Conservation (phyloP, 1,284 basidiomycete species). For the Heterobasidion occidentale region DNA sequence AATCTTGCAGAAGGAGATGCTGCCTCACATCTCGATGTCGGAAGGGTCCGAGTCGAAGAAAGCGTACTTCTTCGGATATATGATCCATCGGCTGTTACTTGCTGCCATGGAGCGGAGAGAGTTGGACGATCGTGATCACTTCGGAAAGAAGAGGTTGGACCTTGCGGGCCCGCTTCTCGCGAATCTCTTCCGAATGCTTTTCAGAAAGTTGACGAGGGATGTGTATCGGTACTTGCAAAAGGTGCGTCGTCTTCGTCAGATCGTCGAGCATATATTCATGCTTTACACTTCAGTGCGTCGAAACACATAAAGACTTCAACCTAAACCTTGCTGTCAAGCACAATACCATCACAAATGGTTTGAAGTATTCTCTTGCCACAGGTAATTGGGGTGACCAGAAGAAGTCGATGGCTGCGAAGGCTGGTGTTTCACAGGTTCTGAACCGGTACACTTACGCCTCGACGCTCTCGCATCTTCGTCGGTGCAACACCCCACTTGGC, state of each 20-base stretch:
- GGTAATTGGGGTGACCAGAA: constrained; percentile 99
- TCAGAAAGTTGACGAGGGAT: constrained; percentile 94
- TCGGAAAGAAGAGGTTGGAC: constrained; percentile 97
- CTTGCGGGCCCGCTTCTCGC: constrained; percentile 93
- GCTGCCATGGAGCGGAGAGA: constrained; percentile 94
- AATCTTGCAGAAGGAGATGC: constrained; percentile 97
- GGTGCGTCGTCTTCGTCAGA: constrained; percentile 34
- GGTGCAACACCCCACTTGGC: constrained; percentile 97
- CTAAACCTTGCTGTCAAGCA: constrained; percentile 90
- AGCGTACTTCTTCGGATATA: constrained; percentile 99
- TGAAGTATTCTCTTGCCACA: constrained; percentile 97
- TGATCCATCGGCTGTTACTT: constrained; percentile 93
- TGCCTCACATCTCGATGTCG: constrained; percentile 94
- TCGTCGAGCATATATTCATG: neutral
- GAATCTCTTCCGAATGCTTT: constrained; percentile 95
- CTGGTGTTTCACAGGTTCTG: constrained; percentile 97
- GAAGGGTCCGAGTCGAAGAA: constrained; percentile 98
- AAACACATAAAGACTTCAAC: constrained; percentile 94
- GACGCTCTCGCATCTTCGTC: constrained; percentile 94
- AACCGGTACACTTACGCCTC: constrained; percentile 99
- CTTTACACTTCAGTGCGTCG: constrained; percentile 84
- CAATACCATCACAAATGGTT: constrained; percentile 95
- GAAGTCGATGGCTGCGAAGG: constrained; percentile 96
- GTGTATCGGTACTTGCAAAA: constrained; percentile 97
- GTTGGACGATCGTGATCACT: constrained; percentile 98